phyloP scores from a whole-genome alignment of 2,329 filamentous ascomycete species.

The Sclerotiophoma versabilis region DNA sequence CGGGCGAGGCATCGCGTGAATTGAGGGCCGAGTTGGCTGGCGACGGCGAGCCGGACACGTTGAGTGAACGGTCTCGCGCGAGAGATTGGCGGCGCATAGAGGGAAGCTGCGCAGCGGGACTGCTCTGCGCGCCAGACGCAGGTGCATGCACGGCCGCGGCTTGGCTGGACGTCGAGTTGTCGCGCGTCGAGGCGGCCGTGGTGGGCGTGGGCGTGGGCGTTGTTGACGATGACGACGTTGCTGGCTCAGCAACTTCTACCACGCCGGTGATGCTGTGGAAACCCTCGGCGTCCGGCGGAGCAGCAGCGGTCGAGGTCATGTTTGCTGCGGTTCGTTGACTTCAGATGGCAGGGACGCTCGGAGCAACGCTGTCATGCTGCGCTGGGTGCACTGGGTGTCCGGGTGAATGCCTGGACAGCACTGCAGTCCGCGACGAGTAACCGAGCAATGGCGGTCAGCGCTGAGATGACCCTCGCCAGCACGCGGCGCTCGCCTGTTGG shows the following conservation, averaged over 20 bases:
- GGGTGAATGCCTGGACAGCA: conserved; percentile 30
- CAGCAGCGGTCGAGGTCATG: conserved; percentile 25
- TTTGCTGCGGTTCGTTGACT: conserved; percentile 40
- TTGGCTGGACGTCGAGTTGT: conserved; percentile 13
- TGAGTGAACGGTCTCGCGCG: conserved; percentile 37
- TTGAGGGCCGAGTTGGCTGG: conserved; percentile 53
- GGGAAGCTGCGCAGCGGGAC: conserved; percentile 18
- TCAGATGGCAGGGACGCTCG: conserved; percentile 31
- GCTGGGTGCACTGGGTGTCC: conserved; percentile 24
- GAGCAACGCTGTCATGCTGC: conserved; percentile 39
- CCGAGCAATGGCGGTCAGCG: conserved; percentile 36
- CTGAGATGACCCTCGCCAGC: conserved; percentile 24
- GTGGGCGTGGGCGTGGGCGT: conserved; percentile 25
- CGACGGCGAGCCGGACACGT: conserved; percentile 47
- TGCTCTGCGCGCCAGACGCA: conserved; percentile 15
- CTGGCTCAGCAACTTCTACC: conserved; percentile 48
- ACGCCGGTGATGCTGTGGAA: conserved; percentile 49
- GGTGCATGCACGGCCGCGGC: conserved; percentile 19
- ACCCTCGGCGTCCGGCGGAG: conserved; percentile 22
- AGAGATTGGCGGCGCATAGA: conserved; percentile 33
- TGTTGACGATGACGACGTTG: conserved; percentile 25
- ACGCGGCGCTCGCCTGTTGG: conserved; percentile 45
- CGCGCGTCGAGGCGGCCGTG: conserved; percentile 12
- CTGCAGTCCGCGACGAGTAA: conserved; percentile 29
- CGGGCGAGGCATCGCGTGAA: conserved; percentile 57